Percentiles rank a stretch among this genome's conserved stretches.
Conservation (phyloP, 2,329 filamentous ascomycete genomes). For the Hysterium pulicare region DNA sequence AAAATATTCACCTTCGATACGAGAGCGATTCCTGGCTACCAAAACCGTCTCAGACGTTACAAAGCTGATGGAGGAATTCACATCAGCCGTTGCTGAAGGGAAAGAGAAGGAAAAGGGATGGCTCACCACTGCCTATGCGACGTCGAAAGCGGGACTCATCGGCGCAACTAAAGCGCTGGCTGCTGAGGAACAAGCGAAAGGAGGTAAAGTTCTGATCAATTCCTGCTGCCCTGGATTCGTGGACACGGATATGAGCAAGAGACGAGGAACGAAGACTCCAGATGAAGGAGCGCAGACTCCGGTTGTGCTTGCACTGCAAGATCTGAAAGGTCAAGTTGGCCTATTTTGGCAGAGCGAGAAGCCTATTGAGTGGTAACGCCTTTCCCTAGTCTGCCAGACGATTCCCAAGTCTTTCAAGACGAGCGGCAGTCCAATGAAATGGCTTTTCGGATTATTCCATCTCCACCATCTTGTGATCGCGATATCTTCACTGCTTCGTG, state of each 20-base stretch:
- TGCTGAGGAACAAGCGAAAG: slow-evolving; percentile 28
- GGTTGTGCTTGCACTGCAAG: slow-evolving; percentile 42
- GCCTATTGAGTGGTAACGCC: slow-evolving; percentile 36
- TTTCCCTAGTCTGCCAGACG: no score
- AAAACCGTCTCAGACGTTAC: slow-evolving; percentile 45
- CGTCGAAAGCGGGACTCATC: slow-evolving; percentile 46
- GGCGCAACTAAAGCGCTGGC: slow-evolving; percentile 42
- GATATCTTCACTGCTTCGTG: no score
- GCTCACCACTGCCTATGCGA: slow-evolving; percentile 50
- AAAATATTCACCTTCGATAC: slow-evolving; percentile 46
- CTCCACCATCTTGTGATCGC: no score
- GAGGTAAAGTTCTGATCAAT: slow-evolving; percentile 36
- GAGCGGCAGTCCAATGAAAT: no score
- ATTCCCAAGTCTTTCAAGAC: no score
- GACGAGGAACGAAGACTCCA: slow-evolving; percentile 38
- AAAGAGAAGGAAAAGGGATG: slow-evolving; percentile 48
- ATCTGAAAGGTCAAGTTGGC: slow-evolving; percentile 35
- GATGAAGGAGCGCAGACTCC: slow-evolving; percentile 46
- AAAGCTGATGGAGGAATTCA: slow-evolving; percentile 50
- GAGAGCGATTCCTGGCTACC: slow-evolving; percentile 41
- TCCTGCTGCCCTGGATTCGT: slow-evolving; percentile 46
- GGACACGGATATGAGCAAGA: slow-evolving; percentile 47
- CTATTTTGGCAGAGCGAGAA: slow-evolving; percentile 41
- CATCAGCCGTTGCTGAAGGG: slow-evolving; percentile 43
- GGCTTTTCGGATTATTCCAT: no score